phyloP scores from a whole-genome alignment of 2,329 filamentous ascomycete species.

The Xylaria multiplex region DNA sequence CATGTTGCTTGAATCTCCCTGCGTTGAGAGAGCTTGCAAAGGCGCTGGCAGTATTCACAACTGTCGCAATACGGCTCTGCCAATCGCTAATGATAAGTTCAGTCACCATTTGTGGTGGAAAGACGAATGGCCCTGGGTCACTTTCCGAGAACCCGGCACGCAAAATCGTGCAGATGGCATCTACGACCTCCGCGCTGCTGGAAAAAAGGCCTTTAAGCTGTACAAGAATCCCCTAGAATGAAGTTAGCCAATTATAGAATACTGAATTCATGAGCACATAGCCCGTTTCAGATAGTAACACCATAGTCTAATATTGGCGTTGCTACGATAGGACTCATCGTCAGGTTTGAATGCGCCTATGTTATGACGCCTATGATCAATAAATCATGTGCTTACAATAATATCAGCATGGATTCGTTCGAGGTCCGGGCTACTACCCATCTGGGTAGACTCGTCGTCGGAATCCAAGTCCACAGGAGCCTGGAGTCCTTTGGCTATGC shows the following conservation, averaged over 20 bases:
- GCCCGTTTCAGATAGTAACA: not conserved
- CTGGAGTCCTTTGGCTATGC: constrained; percentile 78
- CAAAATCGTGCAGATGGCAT: constrained; percentile 76
- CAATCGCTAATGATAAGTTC: constrained; percentile 69
- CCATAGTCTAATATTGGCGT: not conserved
- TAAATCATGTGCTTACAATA: constrained; percentile 50
- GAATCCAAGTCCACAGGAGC: constrained; percentile 73
- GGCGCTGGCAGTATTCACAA: constrained; percentile 77
- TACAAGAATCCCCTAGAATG: constrained; percentile 40
- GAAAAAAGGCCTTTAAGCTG: constrained; percentile 64
- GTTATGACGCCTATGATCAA: not conserved
- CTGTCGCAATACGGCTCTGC: constrained; percentile 72
- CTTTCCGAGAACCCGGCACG: constrained; percentile 80
- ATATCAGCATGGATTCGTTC: constrained; percentile 58
- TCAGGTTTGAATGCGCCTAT: not conserved
- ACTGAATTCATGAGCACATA: constrained; percentile 58
- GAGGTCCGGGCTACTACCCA: constrained; percentile 33
- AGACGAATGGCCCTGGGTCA: constrained; percentile 79
- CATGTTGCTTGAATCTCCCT: constrained; percentile 54
- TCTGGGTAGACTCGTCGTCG: constrained; percentile 46
- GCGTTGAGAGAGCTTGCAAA: constrained; percentile 70
- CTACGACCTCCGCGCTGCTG: constrained; percentile 72
- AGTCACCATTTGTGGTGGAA: constrained; percentile 72
- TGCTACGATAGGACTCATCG: not conserved
- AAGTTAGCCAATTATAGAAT: constrained; percentile 59